Conservation (phyloP, 371 early-diverging fungal genomes). For the Mucor mucedo region DNA sequence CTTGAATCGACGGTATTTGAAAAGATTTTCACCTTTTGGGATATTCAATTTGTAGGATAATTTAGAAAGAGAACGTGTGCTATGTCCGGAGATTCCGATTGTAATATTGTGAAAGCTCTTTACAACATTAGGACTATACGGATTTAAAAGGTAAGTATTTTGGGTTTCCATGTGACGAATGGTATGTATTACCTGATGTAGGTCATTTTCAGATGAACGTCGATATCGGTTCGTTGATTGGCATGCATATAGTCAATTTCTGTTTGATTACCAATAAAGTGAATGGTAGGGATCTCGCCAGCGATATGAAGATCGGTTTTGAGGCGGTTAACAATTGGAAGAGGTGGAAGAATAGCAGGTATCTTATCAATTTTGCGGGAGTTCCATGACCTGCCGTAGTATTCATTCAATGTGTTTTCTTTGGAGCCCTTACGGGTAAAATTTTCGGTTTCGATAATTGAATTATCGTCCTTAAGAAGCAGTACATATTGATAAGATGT, state of each 20-base stretch:
- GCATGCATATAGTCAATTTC: conserved; percentile 31
- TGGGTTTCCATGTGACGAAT: background rate
- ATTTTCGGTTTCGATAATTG: conserved; percentile 16
- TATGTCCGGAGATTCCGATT: conserved; percentile 32
- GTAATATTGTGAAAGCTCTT: conserved; percentile 16
- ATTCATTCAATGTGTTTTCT: conserved; percentile 18
- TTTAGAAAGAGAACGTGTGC: conserved; percentile 24
- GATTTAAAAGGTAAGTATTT: background rate
- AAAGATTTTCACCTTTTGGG: conserved; percentile 29
- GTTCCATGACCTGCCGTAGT: conserved; percentile 33
- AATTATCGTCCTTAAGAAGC: background rate
- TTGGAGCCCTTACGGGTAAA: conserved; percentile 17
- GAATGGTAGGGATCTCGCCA: conserved; percentile 32
- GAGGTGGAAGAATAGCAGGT: conserved; percentile 13
- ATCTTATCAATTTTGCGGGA: conserved; percentile 1
- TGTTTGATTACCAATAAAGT: conserved; percentile 23
- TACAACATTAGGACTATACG: conserved; percentile 7
- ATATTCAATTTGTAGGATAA: conserved; percentile 35
- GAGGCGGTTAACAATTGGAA: conserved; percentile 25
- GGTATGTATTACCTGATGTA: conserved; percentile 34
- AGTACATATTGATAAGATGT: conserved; percentile 18
- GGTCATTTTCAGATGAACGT: conserved; percentile 24
- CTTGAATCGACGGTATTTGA: conserved; percentile 38
- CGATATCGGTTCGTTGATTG: conserved; percentile 24
- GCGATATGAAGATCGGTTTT: conserved; percentile 26